Evolutionary conservation across 805 yeast genomes (phyloP).

Genomic region (Candida krabiensis): DNA sequence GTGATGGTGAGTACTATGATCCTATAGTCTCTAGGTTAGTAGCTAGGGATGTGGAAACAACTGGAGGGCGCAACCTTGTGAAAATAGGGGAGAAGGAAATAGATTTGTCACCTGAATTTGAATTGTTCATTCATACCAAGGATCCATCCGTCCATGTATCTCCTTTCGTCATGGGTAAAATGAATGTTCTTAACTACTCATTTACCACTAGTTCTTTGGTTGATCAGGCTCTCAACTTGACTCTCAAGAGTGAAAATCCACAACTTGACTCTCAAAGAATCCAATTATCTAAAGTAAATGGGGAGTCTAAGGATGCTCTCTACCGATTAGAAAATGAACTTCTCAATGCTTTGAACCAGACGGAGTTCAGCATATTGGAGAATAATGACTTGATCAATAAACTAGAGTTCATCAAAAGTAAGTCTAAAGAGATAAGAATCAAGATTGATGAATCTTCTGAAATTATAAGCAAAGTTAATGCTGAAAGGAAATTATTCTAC

Average conservation of each 20-base stretch:
- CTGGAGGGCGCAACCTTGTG: conserved; percentile 71
- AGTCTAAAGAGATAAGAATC: conserved; percentile 51
- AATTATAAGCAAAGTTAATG: conserved; percentile 56
- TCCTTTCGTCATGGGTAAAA: conserved; percentile 60
- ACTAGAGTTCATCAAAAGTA: conserved; percentile 64
- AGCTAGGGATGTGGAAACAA: conserved; percentile 54
- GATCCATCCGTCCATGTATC: conserved; percentile 50
- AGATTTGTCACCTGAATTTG: conserved; percentile 67
- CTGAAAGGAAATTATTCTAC: conserved; percentile 44
- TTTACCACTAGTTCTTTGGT: conserved; percentile 69
- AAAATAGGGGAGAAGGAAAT: conserved; percentile 61
- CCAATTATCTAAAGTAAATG: conserved; percentile 53
- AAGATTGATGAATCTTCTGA: conserved; percentile 55
- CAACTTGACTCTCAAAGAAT: conserved; percentile 60
- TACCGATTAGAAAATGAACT: conserved; percentile 58
- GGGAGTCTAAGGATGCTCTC: conserved; percentile 57
- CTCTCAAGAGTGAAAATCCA: conserved; percentile 59
- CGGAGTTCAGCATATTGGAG: conserved; percentile 66
- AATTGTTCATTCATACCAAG: conserved; percentile 57
- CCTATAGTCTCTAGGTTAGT: conserved; percentile 69
- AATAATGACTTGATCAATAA: conserved; percentile 58
- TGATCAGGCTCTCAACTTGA: conserved; percentile 56
- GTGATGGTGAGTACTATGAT: conserved; percentile 80
- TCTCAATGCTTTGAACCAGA: conserved; percentile 53
- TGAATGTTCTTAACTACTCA: conserved; percentile 67